Evolutionary conservation across 805 yeast species (phyloP).

Genomic region (Starmerella roubikii): DNA sequence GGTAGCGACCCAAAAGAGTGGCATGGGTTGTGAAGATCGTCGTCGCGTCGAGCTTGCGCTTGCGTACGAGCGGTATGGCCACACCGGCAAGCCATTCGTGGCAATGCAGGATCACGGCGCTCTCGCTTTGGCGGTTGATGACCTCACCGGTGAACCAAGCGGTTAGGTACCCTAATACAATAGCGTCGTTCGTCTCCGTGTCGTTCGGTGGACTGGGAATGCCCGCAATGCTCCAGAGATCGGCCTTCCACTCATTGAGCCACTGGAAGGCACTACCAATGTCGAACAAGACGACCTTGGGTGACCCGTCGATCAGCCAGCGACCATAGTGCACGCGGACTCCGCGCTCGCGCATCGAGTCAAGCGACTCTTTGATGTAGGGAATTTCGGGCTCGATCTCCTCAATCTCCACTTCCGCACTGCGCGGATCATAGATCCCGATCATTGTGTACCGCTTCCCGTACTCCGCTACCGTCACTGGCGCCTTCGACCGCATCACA

Average conservation of each 20-base stretch:
- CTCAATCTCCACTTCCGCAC: conserved; percentile 67
- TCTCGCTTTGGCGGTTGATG: conserved; percentile 65
- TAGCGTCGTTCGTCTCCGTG: conserved; percentile 80
- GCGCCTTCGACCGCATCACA: conserved; percentile 90
- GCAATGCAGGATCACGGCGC: conserved; percentile 86
- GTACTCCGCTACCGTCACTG: conserved; percentile 89
- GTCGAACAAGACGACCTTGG: conserved; percentile 80
- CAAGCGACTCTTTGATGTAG: conserved; percentile 46
- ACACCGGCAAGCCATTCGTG: conserved; percentile 99
- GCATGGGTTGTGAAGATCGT: conserved; percentile 97
- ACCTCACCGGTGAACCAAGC: conserved; percentile 97
- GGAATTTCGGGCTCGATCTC: conserved; percentile 39
- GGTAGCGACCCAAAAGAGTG: conserved; percentile 81
- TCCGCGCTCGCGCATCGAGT: conserved; percentile 72
- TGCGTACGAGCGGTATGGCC: conserved; percentile 81
- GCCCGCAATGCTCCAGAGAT: conserved; percentile 80
- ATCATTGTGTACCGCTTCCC: conserved; percentile 70
- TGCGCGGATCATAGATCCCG: conserved; percentile 69
- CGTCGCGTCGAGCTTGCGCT: conserved; percentile 82
- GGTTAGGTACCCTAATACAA: conserved; percentile 78
- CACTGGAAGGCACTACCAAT: conserved; percentile 54
- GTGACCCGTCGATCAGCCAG: conserved; percentile 97
- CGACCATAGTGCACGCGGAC: conserved; percentile 76
- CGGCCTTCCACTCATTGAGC: conserved; percentile 87
- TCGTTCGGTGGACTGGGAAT: conserved; percentile 90